Percentiles rank a stretch among this genome's conserved stretches.
Evolutionary conservation across 2,329 filamentous ascomycete species (phyloP).

Genomic region (Cytospora mali): DNA sequence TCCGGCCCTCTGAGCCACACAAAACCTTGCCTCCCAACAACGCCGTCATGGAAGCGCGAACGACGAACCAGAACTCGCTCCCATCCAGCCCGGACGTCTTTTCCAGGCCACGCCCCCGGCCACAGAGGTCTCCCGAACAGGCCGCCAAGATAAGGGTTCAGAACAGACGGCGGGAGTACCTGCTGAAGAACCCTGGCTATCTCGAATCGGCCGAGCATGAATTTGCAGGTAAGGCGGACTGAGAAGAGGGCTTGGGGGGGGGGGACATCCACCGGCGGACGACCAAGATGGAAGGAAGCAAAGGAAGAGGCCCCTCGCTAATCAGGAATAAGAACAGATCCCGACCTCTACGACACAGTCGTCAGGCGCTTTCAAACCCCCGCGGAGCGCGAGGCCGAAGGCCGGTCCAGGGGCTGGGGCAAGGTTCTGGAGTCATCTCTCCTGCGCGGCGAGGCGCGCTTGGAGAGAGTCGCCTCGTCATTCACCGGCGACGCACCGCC

Average conservation of each 20-base stretch:
- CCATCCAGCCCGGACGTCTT: conserved; percentile 30
- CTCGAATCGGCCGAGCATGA: conserved; percentile 61
- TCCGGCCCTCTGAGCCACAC: neutral
- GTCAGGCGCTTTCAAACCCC: conserved; percentile 76
- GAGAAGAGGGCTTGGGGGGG: no score
- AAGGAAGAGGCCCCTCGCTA: neutral
- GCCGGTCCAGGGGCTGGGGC: conserved; percentile 74
- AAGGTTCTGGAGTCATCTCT: conserved; percentile 79
- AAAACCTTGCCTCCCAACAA: neutral
- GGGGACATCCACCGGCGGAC: no score
- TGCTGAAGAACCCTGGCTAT: conserved; percentile 73
- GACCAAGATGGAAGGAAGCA: no score
- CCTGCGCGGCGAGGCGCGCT: conserved; percentile 73
- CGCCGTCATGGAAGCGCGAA: neutral
- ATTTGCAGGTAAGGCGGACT: conserved; percentile 48
- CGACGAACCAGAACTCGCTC: neutral
- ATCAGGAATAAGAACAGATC: conserved; percentile 55
- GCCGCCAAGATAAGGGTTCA: conserved; percentile 59
- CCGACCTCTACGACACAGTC: conserved; percentile 78
- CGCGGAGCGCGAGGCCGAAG: conserved; percentile 73
- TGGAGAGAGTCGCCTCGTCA: conserved; percentile 54
- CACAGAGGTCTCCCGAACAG: conserved; percentile 45
- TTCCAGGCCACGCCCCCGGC: conserved; percentile 48
- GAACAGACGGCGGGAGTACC: conserved; percentile 77
- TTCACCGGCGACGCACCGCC: conserved; percentile 37